These are phyloP conservation scores for Erigeron philadelphicus DNA, from an alignment of 140 eudicot species.

Conservation along the genomic window DNA sequence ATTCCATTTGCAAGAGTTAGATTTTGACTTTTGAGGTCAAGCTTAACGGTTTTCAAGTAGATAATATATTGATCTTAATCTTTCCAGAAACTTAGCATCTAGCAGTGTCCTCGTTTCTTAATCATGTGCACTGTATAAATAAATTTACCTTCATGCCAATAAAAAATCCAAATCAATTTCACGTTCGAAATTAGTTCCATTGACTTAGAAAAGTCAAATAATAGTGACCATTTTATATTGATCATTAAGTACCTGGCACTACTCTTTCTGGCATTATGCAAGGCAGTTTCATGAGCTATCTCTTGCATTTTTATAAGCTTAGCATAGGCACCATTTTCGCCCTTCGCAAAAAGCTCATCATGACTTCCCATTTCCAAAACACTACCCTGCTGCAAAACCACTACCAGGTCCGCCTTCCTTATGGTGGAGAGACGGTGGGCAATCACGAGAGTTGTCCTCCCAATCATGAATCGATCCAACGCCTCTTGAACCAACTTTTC, in stretches of 20 bases:
- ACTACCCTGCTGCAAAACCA: conserved; percentile 74
- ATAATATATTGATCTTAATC: conserved; percentile 2
- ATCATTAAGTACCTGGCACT: conserved; percentile 68
- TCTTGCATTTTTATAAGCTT: conserved; percentile 84
- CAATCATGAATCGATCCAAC: conserved; percentile 89
- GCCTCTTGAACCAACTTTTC: conserved; percentile 95
- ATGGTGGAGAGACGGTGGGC: conserved; percentile 97
- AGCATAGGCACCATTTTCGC: conserved; percentile 69
- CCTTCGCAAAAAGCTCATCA: conserved; percentile 71
- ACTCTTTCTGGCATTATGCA: conserved; percentile 76
- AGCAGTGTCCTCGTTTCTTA: background rate
- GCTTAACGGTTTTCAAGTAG: background rate
- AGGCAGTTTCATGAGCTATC: conserved; percentile 76
- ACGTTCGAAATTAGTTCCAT: background rate
- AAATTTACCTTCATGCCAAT: background rate
- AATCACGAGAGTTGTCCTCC: conserved; percentile 83
- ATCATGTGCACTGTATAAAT: background rate
- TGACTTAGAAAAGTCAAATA: conserved; percentile 9
- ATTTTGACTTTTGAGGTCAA: conserved; percentile 25
- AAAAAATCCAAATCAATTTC: background rate
- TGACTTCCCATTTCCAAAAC: conserved; percentile 79
- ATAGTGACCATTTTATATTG: background rate
- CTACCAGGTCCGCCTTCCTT: conserved; percentile 83
- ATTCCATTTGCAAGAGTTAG: conserved; percentile 11
- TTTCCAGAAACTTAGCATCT: conserved; percentile 2